Percentiles rank a stretch among this genome's conserved stretches.
phyloP scores from a whole-genome alignment of 1,139 yeast genomes.

The Casaregolazyma lundiana region DNA sequence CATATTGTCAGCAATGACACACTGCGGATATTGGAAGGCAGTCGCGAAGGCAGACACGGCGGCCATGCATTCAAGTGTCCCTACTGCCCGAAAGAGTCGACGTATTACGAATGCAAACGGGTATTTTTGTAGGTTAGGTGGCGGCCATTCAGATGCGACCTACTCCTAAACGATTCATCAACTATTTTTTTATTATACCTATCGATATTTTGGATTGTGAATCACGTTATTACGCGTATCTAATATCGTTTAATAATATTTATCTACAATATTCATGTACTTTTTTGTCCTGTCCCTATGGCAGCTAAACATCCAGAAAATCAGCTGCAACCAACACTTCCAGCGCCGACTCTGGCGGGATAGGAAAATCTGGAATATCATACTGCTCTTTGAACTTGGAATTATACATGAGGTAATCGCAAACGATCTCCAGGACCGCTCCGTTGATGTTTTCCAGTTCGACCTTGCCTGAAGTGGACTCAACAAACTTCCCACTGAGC shows the following conservation, averaged over 20 bases:
- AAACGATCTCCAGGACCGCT: constrained; percentile 68
- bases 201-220: too few relatives aligned
- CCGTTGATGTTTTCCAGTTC: constrained; percentile 61
- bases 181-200: too few relatives aligned
- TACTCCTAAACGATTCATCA: background rate
- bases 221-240: too few relatives aligned
- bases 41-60: constrained; percentile 29
- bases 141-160: too few relatives aligned
- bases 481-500: constrained; percentile 50
- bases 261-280: too few relatives aligned
- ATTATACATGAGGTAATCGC: constrained; percentile 80
- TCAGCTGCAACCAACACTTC: constrained; percentile 92
- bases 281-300: too few relatives aligned
- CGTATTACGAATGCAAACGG: constrained; percentile 25
- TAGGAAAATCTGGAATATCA: constrained; percentile 75
- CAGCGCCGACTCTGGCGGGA: constrained; percentile 91
- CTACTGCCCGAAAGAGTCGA: constrained; percentile 51
- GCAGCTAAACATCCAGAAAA: constrained; percentile 55
- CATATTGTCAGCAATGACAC: constrained; percentile 56
- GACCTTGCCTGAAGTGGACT: constrained; percentile 47
- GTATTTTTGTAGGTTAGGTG: constrained; percentile 29
- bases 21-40: constrained; percentile 36
- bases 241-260: too few relatives aligned
- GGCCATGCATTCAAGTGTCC: constrained; percentile 55
- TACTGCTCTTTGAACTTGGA: constrained; percentile 60